Base-by-base conservation (phyloP, 768 basidiomycete genomes). In the Tricholoma hemisulphureum region DNA sequence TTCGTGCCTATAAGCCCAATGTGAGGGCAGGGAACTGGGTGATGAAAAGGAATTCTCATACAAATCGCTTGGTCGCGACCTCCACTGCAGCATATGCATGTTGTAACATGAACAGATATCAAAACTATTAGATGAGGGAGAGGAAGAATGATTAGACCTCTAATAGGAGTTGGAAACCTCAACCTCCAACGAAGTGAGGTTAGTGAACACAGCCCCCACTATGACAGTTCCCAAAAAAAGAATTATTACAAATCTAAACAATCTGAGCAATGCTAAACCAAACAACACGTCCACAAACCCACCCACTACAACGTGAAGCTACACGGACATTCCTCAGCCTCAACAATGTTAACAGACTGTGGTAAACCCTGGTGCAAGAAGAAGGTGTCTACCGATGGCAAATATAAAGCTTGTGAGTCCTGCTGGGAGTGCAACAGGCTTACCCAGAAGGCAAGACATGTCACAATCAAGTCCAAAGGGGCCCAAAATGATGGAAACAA, bases 1-100 rank as follows among this genome's bases (percentile, higher is more conserved):
- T 73, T 71, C 1, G 72, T 75, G 6, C 74, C 70, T 74, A 34
- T 34, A 34, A 34, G 34, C 34, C 34, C 34, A 34, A 34, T 34
- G 34, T 34, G 34, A 34, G 34, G 34, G 34, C 13, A 13, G 34
- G 34, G 34, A 13, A 34, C 34, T 11, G 11, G 13, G 34, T 34
- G 34, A 34, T 34, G 34, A 34, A 34, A 34, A 34, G 6, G 34
- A 34, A 34, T 34, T 34, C 34, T 34, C 13, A 13, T 34, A 34
- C 34, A 7, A 34, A 34, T 34, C 13, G 11, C 34, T 34, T 34
- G 34, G 34, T 34, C 11, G 13, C 14, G 34, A 34, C 34, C 34
- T 34, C 34, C 34, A 16, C 35, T 37, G 35, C 14, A 14, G 14
- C 35, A 37, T 37, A 16, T 37, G 14, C 35, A 37, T 37, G 35